Percentiles rank a stretch among this genome's conserved stretches.
Evolutionary conservation across 805 yeast genomes (phyloP).

Genomic region (Barnettozyma wickerhamii): DNA sequence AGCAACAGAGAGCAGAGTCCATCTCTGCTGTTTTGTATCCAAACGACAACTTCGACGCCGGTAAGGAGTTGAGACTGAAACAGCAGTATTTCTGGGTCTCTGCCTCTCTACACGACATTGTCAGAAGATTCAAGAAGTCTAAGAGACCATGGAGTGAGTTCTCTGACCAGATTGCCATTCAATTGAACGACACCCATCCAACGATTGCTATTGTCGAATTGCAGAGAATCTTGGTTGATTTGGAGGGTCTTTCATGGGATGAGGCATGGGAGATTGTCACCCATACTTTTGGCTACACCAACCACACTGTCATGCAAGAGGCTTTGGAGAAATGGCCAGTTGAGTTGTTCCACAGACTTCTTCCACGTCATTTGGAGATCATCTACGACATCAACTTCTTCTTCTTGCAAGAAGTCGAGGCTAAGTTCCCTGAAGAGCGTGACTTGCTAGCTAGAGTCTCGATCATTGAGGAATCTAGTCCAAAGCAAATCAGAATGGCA

Average conservation of each 20-base stretch:
- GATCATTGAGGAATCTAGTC: constrained; percentile 74
- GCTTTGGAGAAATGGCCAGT: constrained; percentile 97
- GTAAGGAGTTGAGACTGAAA: constrained; percentile 87
- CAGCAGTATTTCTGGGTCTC: constrained; percentile 98
- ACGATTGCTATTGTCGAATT: constrained; percentile 87
- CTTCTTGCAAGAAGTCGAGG: constrained; percentile 74
- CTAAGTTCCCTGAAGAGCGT: constrained; percentile 69
- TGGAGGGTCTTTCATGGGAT: constrained; percentile 78
- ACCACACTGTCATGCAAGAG: constrained; percentile 93
- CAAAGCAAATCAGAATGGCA: constrained; percentile 91
- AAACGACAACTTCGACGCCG: constrained; percentile 86
- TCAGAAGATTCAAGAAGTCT: constrained; percentile 82
- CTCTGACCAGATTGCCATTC: constrained; percentile 85
- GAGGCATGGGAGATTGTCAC: constrained; percentile 84
- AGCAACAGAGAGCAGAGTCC: constrained; percentile 86
- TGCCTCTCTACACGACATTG: constrained; percentile 86
- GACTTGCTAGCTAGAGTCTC: constrained; percentile 66
- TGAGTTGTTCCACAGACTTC: constrained; percentile 65
- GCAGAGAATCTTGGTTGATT: constrained; percentile 79
- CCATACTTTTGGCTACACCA: constrained; percentile 82
- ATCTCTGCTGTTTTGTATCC: constrained; percentile 92
- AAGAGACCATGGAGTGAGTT: constrained; percentile 76
- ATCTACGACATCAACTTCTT: constrained; percentile 78
- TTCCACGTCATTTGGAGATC: constrained; percentile 90
- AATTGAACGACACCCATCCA: constrained; percentile 93